These are phyloP conservation scores for Liriodendron chinense DNA, from an alignment of 164 flowering plant species.

Conservation along the genomic window DNA sequence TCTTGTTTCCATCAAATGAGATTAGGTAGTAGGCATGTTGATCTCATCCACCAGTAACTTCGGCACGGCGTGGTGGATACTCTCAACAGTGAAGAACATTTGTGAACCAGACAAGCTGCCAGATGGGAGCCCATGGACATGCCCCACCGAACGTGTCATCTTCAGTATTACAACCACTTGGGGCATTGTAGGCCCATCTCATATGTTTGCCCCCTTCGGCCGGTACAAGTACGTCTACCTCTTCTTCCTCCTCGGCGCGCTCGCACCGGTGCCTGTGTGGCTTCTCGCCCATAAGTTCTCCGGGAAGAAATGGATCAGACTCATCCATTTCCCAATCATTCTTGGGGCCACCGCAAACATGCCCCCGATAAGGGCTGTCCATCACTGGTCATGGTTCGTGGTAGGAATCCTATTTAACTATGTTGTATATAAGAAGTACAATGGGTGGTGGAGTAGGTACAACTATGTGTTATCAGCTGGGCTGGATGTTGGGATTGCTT, in stretches of 20 bases:
- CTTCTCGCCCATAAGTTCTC: neutral
- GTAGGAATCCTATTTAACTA: neutral
- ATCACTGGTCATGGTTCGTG: neutral
- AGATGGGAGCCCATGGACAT: slow-evolving; percentile 23
- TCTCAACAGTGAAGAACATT: slow-evolving; percentile 5
- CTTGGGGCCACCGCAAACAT: neutral
- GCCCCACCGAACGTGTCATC: slow-evolving; percentile 12
- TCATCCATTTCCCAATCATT: neutral
- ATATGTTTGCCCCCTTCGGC: neutral
- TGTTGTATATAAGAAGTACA: neutral
- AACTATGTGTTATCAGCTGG: neutral
- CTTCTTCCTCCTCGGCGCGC: neutral
- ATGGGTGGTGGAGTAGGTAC: slow-evolving; percentile 1
- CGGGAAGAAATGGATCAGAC: neutral
- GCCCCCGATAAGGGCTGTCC: neutral
- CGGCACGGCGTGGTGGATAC: slow-evolving; percentile 16
- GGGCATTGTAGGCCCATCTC: slow-evolving; percentile 8
- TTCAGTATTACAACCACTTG: slow-evolving; percentile 15
- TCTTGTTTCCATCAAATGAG: no score
- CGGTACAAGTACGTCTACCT: neutral
- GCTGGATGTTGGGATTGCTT: neutral
- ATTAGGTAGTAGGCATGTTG: slow-evolving; percentile 15
- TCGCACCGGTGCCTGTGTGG: neutral
- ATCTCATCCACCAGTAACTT: slow-evolving; percentile 14
- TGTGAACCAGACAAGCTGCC: slow-evolving; percentile 12